Base-by-base conservation (phyloP, 176 grass and related monocot species). In the Bonia amplexicaulis region DNA sequence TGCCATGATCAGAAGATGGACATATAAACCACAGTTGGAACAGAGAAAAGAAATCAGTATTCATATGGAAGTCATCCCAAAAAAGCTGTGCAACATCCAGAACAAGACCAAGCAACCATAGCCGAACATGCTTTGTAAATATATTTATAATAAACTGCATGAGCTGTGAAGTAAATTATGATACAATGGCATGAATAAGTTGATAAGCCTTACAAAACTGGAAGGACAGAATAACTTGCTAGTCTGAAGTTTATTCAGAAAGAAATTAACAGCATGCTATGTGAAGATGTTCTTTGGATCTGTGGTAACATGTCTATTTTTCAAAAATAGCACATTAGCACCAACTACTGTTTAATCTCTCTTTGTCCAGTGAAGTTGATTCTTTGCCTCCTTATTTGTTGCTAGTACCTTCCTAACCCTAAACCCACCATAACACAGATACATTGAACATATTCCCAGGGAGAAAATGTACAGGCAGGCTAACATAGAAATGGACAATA, bases 41-140 rank as follows among this genome's bases (percentile, higher is more conserved):
- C 22, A 57, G 22, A 69, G 52, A 31, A 71, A 11, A 67, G 33
- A 74, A 75, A 49, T 79, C 51, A 73, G 68, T 68, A 68, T 27
- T 74, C 57, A 14, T 35, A 10, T 42, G 48, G 59, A 41, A n/a
- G 37, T 6, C 54, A 39, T 27, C 37, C 35, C 16, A 48, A 37
- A 77, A 67, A 42, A 12, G 58, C 45, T 31, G 9, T 20, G 11
- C 14, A 77, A 40, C 6, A 35, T 45, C 64, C 65, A 86, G 54
- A 70, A 54, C 15, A 86, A 46, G 46, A 82, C 7, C 62, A 85
- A 78, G 4, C 46, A 78, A 78, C 73, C 46, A 82, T 20, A 45
- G 55, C 11, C 3, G 8, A 66, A 41, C 4, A 39, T 82, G 73
- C 59, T 27, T 68, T 55, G 52, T 46, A 86, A 76, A 86, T 26